Conservation (phyloP, 1,139 yeast species). For the Yamadazyma aaseri region DNA sequence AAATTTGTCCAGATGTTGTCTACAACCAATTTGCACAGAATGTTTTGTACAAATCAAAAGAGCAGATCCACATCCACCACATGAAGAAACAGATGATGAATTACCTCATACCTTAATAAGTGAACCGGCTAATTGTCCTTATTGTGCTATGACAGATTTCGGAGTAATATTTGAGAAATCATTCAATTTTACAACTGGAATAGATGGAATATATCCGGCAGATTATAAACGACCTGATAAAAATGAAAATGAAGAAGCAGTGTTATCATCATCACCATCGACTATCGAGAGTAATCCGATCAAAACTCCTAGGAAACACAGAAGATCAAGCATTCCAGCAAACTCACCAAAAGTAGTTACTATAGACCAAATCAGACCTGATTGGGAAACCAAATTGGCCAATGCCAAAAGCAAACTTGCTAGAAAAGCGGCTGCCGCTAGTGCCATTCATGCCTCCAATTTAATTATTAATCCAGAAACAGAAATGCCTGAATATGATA, state of each 20-base stretch:
- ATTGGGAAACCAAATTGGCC: constrained; percentile 77
- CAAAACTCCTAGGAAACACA: constrained; percentile 9
- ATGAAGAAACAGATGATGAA: constrained; percentile 45
- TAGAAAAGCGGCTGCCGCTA: constrained; percentile 88
- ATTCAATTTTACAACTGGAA: constrained; percentile 52
- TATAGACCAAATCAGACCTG: constrained; percentile 83
- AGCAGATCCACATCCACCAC: constrained; percentile 93
- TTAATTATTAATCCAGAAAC: constrained; percentile 41
- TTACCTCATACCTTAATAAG: constrained; percentile 68
- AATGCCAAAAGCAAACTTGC: constrained; percentile 78
- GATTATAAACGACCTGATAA: constrained; percentile 19
- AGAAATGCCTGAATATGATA: constrained; percentile 19
- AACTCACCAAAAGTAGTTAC: constrained; percentile 67
- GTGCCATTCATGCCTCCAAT: constrained; percentile 85
- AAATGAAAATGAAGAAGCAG: constrained; percentile 6
- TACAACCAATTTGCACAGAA: constrained; percentile 92
- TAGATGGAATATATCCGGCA: constrained; percentile 44
- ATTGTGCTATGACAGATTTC: constrained; percentile 84
- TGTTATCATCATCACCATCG: constrained; percentile 7
- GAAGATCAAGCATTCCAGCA: constrained; percentile 55
- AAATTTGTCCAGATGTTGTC: constrained; percentile 86
- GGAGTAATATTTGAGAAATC: constrained; percentile 80
- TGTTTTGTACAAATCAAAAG: constrained; percentile 96
- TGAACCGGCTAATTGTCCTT: constrained; percentile 91
- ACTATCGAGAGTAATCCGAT: constrained; percentile 11